Evolutionary conservation across 176 grass and related monocot genomes (phyloP), one percentile per base, ranked within the genome.

Genomic region (Cenchrus fungigraminus): DNA sequence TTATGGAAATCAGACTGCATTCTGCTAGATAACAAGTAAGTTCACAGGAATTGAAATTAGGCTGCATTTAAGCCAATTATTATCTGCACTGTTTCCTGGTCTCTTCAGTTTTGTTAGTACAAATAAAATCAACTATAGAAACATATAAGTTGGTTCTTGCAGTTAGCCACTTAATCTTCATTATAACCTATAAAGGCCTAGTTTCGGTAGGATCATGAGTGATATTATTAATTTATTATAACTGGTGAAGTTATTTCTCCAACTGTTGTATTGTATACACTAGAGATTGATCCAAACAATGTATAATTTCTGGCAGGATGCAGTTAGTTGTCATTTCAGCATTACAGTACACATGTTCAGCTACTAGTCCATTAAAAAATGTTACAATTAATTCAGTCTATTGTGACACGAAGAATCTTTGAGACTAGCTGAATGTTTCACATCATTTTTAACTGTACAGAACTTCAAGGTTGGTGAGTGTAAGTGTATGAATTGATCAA

Each of bases 11-110:
- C 79, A 75, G 83, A 90, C 71, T 95, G 93, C 72, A 74, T 95
- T 86, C 74, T 95, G 59, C 80, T 85, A 80, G 84, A 82, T 78
- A 78, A 81, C 37, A 91, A 92, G 93, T 95, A 92, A 92, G 93
- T 73, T 11, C 44, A 56, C 12, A 34, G 14, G 42, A 83, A 45
- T 79, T 54, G 40, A 82, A 75, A 49, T 22, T 55, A 53, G 64
- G 37, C 16, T 34, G 37, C 57, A 52, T 54, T 43, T 63, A 59
- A 52, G 46, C 44, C 31, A 71, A 25, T 72, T 51, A 59, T 68
- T 51, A 59, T 68, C 31, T 78, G 56, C 22, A 50, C 51, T 15
- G 49, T 57, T 84, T 89, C 13, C 25, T 57, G 74, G 13, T 43
- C 44, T 58, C 49, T 73, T 74, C 12, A n/a, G 56, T 66, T 65